Conservation (phyloP, 192 early-diverging fungal genomes). For the Diversispora epigaea region DNA sequence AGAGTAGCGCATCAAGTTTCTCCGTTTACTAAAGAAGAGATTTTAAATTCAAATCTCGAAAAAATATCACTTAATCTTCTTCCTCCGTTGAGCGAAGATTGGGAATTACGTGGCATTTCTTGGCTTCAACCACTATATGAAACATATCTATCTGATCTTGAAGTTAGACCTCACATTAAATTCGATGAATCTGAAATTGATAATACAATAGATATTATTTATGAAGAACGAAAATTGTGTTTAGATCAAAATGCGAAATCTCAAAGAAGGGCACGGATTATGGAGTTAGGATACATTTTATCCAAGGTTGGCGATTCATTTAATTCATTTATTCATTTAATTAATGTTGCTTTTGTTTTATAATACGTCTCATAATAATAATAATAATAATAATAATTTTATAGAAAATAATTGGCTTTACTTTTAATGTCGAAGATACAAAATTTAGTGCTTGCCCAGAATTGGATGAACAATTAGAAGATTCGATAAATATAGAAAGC, state of each 20-base stretch:
- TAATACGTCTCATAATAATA: not conserved
- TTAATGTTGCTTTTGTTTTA: not conserved
- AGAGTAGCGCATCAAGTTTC: conserved; percentile 35
- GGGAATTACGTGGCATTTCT: conserved; percentile 49
- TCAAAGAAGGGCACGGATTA: conserved; percentile 23
- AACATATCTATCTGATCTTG: conserved; percentile 4
- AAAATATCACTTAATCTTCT: conserved; percentile 27
- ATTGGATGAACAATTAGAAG: not conserved
- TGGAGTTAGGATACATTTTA: conserved; percentile 38
- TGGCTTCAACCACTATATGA: conserved; percentile 40
- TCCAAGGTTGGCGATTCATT: no score
- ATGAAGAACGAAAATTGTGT: not conserved
- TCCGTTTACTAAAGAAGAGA: conserved; percentile 34
- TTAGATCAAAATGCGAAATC: conserved; percentile 16
- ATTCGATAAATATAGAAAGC: not conserved
- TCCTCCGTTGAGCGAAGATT: conserved; percentile 51
- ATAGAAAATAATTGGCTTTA: conserved; percentile 9
- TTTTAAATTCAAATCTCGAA: not conserved
- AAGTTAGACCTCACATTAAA: not conserved
- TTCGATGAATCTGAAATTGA: not conserved
- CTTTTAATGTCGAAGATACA: conserved; percentile 14
- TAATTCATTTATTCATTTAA: not conserved
- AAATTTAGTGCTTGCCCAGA: conserved; percentile 7
- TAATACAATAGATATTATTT: not conserved
- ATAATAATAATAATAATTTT: not conserved